Conservation (phyloP, 495 filamentous ascomycete genomes). For the Trichoderma reesei region DNA sequence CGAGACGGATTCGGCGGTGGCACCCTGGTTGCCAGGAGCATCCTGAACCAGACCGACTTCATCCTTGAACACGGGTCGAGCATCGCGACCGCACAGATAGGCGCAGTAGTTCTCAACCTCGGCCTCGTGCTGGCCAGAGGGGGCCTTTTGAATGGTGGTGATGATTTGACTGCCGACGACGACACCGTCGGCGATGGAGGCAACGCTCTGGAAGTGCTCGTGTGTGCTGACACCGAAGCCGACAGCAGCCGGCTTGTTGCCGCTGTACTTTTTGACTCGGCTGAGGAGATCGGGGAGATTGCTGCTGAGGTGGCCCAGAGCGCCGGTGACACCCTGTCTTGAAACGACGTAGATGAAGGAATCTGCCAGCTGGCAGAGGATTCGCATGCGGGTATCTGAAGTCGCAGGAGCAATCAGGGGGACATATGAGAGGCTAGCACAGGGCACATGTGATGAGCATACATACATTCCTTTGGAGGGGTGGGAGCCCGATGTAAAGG, state of each 20-base stretch:
- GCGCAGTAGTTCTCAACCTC: conserved; percentile 79
- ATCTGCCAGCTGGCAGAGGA: conserved; percentile 93
- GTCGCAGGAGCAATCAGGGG: conserved; percentile 92
- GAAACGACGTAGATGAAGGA: conserved; percentile 99
- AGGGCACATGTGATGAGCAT: not conserved
- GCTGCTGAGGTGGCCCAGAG: conserved; percentile 67
- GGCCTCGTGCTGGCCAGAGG: conserved; percentile 58
- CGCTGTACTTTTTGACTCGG: conserved; percentile 87
- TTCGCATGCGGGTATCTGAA: conserved; percentile 83
- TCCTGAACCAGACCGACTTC: conserved; percentile 60
- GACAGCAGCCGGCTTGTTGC: conserved; percentile 77
- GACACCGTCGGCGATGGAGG: conserved; percentile 79
- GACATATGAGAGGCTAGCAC: conserved; percentile 68
- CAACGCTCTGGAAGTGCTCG: conserved; percentile 84
- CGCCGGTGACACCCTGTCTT: conserved; percentile 93
- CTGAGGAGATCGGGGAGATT: conserved; percentile 70
- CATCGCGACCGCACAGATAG: conserved; percentile 61
- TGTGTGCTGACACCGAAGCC: conserved; percentile 94
- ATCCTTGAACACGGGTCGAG: conserved; percentile 39
- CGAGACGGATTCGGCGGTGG: conserved; percentile 40
- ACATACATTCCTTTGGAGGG: no score
- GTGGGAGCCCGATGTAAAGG: not conserved
- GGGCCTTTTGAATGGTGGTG: conserved; percentile 62
- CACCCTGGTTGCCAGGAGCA: conserved; percentile 18
- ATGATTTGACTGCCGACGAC: conserved; percentile 97